Conservation (phyloP, 2,329 filamentous ascomycete genomes). For the Ascomycota sp. region DNA sequence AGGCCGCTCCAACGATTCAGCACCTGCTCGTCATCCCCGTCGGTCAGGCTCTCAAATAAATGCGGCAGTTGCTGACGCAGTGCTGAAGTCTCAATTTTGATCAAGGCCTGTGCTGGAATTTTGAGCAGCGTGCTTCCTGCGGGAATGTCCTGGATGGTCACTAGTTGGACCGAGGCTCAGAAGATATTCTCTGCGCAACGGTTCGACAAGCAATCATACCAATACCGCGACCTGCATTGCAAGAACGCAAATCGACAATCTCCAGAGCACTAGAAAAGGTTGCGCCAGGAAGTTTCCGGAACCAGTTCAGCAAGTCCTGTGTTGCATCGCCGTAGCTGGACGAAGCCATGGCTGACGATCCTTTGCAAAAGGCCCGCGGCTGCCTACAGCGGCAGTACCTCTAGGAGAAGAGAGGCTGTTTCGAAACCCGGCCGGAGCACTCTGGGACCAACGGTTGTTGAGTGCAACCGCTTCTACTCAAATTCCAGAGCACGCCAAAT, state of each 20-base stretch:
- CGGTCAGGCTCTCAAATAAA: constrained; percentile 23
- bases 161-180: constrained; percentile 18
- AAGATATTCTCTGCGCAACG: neutral
- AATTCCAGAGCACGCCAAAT: no score
- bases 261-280: constrained; percentile 31
- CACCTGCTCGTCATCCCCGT: constrained; percentile 14
- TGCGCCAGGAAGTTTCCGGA: constrained; percentile 27
- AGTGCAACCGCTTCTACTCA: no score
- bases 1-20: constrained; percentile 34
- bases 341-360: constrained; percentile 2
- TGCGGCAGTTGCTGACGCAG: constrained; percentile 36
- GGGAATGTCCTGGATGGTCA: constrained; percentile 48
- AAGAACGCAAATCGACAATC: constrained; percentile 29
- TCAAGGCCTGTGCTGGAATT: constrained; percentile 51
- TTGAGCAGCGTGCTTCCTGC: constrained; percentile 64
- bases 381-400: no score
- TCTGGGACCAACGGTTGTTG: neutral
- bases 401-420: neutral
- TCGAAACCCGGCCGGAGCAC: neutral
- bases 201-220: constrained; percentile 14
- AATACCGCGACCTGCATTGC: constrained; percentile 33
- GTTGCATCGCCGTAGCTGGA: constrained; percentile 21
- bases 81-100: constrained; percentile 53
- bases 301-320: constrained; percentile 30
- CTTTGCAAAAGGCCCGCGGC: no score